Base-by-base conservation (phyloP, 73 alveolate genomes). In the Paramecium bursaria region DNA sequence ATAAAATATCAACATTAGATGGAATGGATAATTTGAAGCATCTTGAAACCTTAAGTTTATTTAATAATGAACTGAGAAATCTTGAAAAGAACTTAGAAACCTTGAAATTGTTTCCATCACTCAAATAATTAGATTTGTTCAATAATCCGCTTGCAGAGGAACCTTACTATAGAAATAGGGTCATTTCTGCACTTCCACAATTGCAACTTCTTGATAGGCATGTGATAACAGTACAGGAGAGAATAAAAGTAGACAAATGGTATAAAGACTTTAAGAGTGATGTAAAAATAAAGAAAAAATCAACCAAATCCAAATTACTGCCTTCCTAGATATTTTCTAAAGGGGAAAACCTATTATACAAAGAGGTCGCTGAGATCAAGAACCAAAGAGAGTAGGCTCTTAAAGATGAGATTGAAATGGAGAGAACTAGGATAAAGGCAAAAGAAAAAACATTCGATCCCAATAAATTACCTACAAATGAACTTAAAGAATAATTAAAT, bases 131-230 rank as follows among this genome's bases (percentile, higher is more conserved):
- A 51, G 97, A 94, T 88, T 75, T 95, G 55, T 94, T 92, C 75
- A 95, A 95, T 48, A 96, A 96, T 88, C 99, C 99, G 6, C 87
- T 95, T 2, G 98, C 99, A 10, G 99, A 95, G 74, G 99, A 96
- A 54, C 98, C 99, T 0, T 94, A 96, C 75, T 96, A 95, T 73
- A 75, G 99, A 67, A 92, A 92, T 52, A 94, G 95, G 86, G 98
- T 96, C 2, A 95, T 96, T 39, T 87, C 92, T 79, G 74, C 96
- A 7, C 75, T 96, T 74, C 98, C 98, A 35, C 60, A 90, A 47
- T 60, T 96, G 47, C 90, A 94, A 86, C 57, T 95, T 15, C 88
- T 96, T 10, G 99, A 96, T 94, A 86, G 98, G 53, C 98, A 94
- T 86, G 93, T 90, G 53, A 86, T 96, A 26, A 96, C 98, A 42